phyloP scores from a whole-genome alignment of 805 yeast species.

The Starmerella lactis-condensi region DNA sequence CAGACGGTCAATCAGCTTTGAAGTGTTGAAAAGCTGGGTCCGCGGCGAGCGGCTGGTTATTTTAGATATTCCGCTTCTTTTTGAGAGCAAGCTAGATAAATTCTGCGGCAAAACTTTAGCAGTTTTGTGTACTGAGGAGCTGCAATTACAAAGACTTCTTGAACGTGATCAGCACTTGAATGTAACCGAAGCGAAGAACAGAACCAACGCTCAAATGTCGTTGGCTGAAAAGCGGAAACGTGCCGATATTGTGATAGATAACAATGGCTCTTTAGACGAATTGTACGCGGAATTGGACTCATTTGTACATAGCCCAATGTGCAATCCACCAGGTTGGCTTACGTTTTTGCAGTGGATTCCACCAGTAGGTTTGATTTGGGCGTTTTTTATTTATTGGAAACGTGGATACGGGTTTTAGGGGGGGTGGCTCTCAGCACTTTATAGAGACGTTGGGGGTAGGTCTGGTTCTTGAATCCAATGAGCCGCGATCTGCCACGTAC shows the following conservation, averaged over 20 bases:
- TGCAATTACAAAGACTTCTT: slow-evolving; percentile 46
- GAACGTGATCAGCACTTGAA: slow-evolving; percentile 50
- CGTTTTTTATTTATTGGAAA: slow-evolving; percentile 6
- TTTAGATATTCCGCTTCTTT: slow-evolving; percentile 77
- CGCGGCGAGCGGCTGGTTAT: slow-evolving; percentile 41
- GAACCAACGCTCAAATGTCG: slow-evolving; percentile 65
- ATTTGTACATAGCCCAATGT: slow-evolving; percentile 18
- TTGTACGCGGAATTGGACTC: slow-evolving; percentile 29
- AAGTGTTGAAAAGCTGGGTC: slow-evolving; percentile 40
- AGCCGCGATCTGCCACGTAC: too few species aligned
- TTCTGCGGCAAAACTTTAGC: slow-evolving; percentile 57
- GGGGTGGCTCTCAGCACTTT: not conserved
- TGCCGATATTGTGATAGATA: slow-evolving; percentile 52
- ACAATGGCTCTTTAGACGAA: slow-evolving; percentile 31
- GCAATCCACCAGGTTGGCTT: slow-evolving; percentile 24
- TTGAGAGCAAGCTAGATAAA: slow-evolving; percentile 54
- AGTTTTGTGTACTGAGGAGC: slow-evolving; percentile 39
- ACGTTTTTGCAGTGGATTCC: slow-evolving; percentile 22
- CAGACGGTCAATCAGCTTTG: slow-evolving; percentile 41
- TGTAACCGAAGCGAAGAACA: slow-evolving; percentile 44
- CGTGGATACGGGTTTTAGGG: slow-evolving; percentile 1
- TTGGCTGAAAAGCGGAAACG: slow-evolving; percentile 35
- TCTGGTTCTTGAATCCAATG: too few species aligned
- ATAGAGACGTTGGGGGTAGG: too few species aligned
- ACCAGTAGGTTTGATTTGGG: slow-evolving; percentile 20